Percentiles rank a stretch among this genome's conserved stretches.
Conservation (phyloP, 2,329 filamentous ascomycete species). For the Coleophoma crateriformis region DNA sequence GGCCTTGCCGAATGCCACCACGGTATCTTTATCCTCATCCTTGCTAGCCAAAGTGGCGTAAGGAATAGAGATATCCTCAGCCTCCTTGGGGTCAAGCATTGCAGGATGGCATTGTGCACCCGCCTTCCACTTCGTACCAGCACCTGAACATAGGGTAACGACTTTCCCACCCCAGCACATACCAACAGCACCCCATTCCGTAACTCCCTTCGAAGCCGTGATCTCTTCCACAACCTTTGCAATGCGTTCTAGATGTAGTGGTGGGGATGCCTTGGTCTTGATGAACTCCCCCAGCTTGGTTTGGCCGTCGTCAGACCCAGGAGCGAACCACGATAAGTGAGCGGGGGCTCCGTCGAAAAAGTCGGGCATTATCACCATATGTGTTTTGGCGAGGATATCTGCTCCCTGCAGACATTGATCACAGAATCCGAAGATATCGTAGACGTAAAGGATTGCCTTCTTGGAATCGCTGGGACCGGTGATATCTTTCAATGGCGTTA, state of each 20-base stretch:
- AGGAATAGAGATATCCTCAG: slow-evolving; percentile 53
- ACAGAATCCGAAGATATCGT: slow-evolving; percentile 66
- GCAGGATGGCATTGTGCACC: slow-evolving; percentile 52
- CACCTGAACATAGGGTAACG: slow-evolving; percentile 14
- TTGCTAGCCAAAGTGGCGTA: slow-evolving; percentile 58
- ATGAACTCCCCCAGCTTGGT: slow-evolving; percentile 21
- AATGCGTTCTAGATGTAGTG: no score
- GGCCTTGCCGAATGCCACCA: slow-evolving; percentile 36
- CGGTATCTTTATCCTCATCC: slow-evolving; percentile 47
- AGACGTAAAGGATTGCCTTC: slow-evolving; percentile 55
- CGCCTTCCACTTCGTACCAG: slow-evolving; percentile 41
- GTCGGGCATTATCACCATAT: slow-evolving; percentile 87
- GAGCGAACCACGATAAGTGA: slow-evolving; percentile 52
- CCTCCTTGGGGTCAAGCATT: slow-evolving; percentile 60
- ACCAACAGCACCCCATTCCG: no score
- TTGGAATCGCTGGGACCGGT: slow-evolving; percentile 39
- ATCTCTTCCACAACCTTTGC: no score
- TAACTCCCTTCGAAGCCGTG: no score
- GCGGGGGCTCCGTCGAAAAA: slow-evolving; percentile 65
- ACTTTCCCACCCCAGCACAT: slow-evolving; percentile 27
- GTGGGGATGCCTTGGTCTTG: no score
- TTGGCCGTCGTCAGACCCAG: slow-evolving; percentile 56
- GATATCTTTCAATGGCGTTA: slow-evolving; percentile 27
- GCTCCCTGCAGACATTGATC: slow-evolving; percentile 65
- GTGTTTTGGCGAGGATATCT: slow-evolving; percentile 58